These are phyloP conservation scores for Pyrenochaeta sp. DNA, from an alignment of 2,329 filamentous ascomycete species.

Conservation along the genomic window DNA sequence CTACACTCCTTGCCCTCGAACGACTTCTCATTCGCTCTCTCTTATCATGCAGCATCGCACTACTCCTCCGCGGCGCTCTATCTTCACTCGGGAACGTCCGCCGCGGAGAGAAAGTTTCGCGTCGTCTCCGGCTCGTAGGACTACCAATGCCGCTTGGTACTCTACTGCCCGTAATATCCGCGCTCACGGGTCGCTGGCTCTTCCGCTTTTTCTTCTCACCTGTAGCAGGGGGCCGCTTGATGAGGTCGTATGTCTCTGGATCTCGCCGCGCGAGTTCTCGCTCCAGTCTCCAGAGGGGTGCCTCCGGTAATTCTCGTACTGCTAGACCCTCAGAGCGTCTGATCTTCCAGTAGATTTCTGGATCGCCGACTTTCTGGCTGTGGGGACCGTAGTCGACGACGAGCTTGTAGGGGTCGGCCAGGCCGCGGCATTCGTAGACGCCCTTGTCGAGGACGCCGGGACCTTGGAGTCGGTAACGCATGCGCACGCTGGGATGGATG, in stretches of 20 bases:
- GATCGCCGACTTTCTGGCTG: constrained; percentile 36
- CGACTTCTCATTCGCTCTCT: constrained; percentile 24
- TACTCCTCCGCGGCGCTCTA: constrained; percentile 19
- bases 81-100: constrained; percentile 30
- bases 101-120: constrained; percentile 34
- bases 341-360: constrained; percentile 56
- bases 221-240: constrained; percentile 47
- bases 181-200: constrained; percentile 21
- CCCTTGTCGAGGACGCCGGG: constrained; percentile 57
- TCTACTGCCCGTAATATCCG: constrained; percentile 16
- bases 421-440: constrained; percentile 54
- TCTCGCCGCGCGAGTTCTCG: constrained; percentile 54
- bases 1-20: constrained; percentile 32
- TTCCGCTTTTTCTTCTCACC: constrained; percentile 24
- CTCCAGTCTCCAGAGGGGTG: constrained; percentile 56
- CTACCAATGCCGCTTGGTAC: constrained; percentile 10
- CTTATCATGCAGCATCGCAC: constrained; percentile 14
- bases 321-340: constrained; percentile 46
- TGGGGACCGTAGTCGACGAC: constrained; percentile 53
- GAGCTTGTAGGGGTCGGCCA: constrained; percentile 59
- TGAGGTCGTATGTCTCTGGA: constrained; percentile 52
- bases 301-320: constrained; percentile 54
- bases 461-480: constrained; percentile 55
- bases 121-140: constrained; percentile 14
- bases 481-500: constrained; percentile 59